Conservation (phyloP, 225 moss, liverwort and hornwort species). For the Pseudoscleropodium purum region DNA sequence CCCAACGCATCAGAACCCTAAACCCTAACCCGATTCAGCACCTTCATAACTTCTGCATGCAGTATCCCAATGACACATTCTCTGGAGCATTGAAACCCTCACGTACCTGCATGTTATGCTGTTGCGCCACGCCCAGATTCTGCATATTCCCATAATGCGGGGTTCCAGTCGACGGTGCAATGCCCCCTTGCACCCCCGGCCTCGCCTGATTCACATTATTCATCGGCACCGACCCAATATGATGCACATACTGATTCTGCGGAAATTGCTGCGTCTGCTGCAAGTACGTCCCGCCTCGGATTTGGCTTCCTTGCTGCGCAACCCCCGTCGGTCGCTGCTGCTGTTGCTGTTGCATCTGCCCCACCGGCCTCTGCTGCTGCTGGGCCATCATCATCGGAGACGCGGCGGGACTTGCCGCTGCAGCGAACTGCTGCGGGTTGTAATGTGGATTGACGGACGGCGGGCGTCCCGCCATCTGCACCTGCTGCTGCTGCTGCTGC, state of each 20-base stretch:
- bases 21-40: neutral
- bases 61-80: neutral
- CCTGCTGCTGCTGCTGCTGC: slow-evolving; percentile 3
- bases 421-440: slow-evolving; percentile 31
- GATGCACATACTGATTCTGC: slow-evolving; percentile 25
- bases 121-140: slow-evolving; percentile 19
- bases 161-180: neutral
- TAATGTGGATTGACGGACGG: slow-evolving; percentile 34
- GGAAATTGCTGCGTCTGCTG: slow-evolving; percentile 40
- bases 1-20: neutral
- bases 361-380: slow-evolving; percentile 20
- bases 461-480: slow-evolving; percentile 30
- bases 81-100: neutral
- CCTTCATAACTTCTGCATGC: neutral
- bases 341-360: slow-evolving; percentile 24
- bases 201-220: slow-evolving; percentile 11
- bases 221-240: slow-evolving; percentile 16
- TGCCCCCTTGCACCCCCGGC: slow-evolving; percentile 28
- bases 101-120: slow-evolving; percentile 31
- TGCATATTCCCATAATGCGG: slow-evolving; percentile 28
- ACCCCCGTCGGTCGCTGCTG: slow-evolving; percentile 28
- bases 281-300: slow-evolving; percentile 26
- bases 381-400: slow-evolving; percentile 38
- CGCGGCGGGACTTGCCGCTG: neutral
- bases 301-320: slow-evolving; percentile 16